Base-by-base conservation (phyloP, 2,329 filamentous ascomycete species). In the Xylariaceae sp. region DNA sequence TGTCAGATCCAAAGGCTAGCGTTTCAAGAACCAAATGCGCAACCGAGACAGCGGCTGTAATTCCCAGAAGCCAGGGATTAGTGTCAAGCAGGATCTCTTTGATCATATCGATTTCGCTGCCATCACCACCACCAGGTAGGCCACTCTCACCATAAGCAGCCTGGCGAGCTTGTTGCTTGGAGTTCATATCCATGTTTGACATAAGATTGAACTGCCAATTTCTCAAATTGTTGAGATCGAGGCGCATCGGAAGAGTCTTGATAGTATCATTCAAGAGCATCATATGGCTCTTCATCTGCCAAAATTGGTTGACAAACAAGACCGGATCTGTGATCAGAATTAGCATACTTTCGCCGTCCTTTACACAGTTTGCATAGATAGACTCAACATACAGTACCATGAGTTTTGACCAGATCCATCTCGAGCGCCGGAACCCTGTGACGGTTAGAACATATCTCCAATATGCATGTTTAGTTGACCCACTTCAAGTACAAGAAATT, bases 1-100 rank as follows among this genome's bases (percentile, higher is more conserved):
- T 95, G 64, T 98, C 93, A 64, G 86, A 95, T 62, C 95, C 95
- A 73, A 98, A 98, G 2, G 93, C 93, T 25, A 98, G 79, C 62
- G 87, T 91, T 69, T 98, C 93, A 53, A 98, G 92, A 56, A 98
- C 74, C 78, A 95, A 90, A 70, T 98, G 93, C 32, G 93, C 76
- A 47, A 98, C 78, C 53, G 83, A 91, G 57, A 95, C 93, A 7
- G 94, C 67, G 21, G 82, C 82, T 1, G 93, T 98, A 23, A 94
- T 84, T 21, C 78, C 84, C 32, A 98, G 81, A 22, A 98, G 82
- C 64, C 90, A 95, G 27, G 53, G 85, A 68, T 97, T 97, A 22
- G 90, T 95, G 70, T 97, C 89, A 29, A 97, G 77, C 32, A 98
- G 77, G 38, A 97, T 86, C 62, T 94, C 87, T 74, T 98, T 98